Evolutionary conservation across 257 asterid genomes (phyloP), one percentile per base, ranked within the genome.

Genomic region (Jacaranda copaia): DNA sequence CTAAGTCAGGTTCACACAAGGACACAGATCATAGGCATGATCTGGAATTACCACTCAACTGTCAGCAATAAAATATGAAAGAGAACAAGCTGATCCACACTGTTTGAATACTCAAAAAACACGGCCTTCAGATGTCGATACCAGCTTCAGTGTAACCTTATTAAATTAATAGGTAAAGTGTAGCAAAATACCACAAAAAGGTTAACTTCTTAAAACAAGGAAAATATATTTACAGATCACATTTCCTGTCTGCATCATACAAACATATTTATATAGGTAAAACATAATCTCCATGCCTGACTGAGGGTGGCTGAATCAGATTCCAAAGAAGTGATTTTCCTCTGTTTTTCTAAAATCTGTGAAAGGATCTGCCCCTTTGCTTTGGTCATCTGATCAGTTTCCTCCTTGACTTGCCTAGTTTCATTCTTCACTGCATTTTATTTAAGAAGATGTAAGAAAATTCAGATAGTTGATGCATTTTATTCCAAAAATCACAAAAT

Each of bases 321-420:
- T 79, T 82, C 94, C 70, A 86, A 25, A 25, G 88, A 82, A 76
- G 87, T 77, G 51, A 86, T 68, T 84, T 88, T 92, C 79, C 82
- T 87, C 85, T 86, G 94, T 48, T 82, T 90, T 75, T 88, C 92
- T 88, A 87, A 68, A 79, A 94, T 90, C 85, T 79, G 79, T 57
- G 70, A 77, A 81, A 91, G 83, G 81, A 90, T 84, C 69, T 85
- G 79, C 72, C 88, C 89, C 81, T 85, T 92, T 19, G 81, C 82
- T 77, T 87, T 85, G 80, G 84, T 75, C 80, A 87, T 87, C 78
- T 72, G 70, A 53, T 83, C 84, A 70, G 67, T 69, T 80, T 87
- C 97, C 79, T 85, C 95, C 85, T 79, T 86, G 67, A 89, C 76
- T 67, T 70, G 86, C 84, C 65, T 80, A 16, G 79, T 84, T 77